These are phyloP conservation scores for Juglanconis sp. DNA, from an alignment of 2,329 filamentous ascomycete genomes.

Conservation along the genomic window DNA sequence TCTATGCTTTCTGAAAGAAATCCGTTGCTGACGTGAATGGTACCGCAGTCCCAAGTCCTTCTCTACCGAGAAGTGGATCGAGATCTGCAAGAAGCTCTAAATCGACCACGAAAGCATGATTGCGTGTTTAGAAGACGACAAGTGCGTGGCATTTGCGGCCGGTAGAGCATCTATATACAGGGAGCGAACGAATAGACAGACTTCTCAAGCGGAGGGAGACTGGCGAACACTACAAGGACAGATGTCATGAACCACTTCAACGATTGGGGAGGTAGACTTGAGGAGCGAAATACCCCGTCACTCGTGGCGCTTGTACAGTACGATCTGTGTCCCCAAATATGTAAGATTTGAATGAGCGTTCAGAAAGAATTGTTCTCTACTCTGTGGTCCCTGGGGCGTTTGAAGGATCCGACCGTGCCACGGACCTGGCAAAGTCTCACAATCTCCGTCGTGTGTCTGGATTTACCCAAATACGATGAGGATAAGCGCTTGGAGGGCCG, in stretches of 20 bases:
- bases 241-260: constrained; percentile 7
- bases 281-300: constrained; percentile 18
- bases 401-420: neutral
- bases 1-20: neutral
- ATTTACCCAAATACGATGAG: no score
- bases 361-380: neutral
- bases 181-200: constrained; percentile 28
- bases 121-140: constrained; percentile 5
- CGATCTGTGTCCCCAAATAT: constrained; percentile 2
- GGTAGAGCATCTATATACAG: constrained; percentile 27
- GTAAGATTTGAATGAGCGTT: constrained; percentile 11
- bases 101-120: constrained; percentile 18
- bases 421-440: no score
- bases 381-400: neutral
- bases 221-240: neutral
- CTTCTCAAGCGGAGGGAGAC: constrained; percentile 18
- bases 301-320: constrained; percentile 19
- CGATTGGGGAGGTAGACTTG: constrained; percentile 17
- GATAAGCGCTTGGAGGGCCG: no score
- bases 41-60: constrained; percentile 77
- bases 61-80: constrained; percentile 94
- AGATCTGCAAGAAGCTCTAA: constrained; percentile 92
- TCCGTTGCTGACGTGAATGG: constrained; percentile 7
- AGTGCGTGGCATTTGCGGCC: constrained; percentile 21
- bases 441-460: no score